Base-by-base conservation (phyloP, 2,329 filamentous ascomycete genomes). In the Colletotrichum sp. region DNA sequence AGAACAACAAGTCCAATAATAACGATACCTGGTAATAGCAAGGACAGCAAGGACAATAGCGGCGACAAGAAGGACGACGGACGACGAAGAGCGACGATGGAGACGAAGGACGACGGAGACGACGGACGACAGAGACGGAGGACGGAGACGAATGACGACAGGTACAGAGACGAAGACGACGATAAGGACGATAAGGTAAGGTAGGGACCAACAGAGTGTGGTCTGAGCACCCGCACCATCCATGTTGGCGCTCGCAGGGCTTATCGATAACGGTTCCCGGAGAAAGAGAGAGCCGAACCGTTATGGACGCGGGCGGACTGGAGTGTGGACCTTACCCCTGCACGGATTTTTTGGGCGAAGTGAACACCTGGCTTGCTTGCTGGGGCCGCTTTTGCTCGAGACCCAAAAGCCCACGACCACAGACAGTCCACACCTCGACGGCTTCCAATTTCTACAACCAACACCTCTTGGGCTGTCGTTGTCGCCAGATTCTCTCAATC, bases 281-380 rank as follows among this genome's bases (percentile, higher is more conserved):
- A 77, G 76, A 72, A 76, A 77, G 69, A 55, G 32, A 32, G 10
- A 64, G 66, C 73, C 73, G 76, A 70, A 63, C 28, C 49, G 16
- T 15, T 44, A 24, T 63, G 32, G 26, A 55, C 21, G 44, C 30
- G 57, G 28, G 63, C 62, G 55, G 63, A 69, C 57, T 52, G n/a
- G 44, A 21, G 44, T 21, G 44, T 52, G 44, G 44, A 52, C 70
- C 64, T 39, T 13, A 69, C 64, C 73, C 73, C 73, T 76, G 73
- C 70, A 75, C 49, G 66, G 72, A 24, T 60, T 76, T 77, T 71
- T 69, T 68, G 55, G 64, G 65, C 36, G 76, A 78, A 78, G 77
- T 72, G 77, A 78, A 78, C 77, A 78, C 77, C 77, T 78, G 77
- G 77, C 77, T 78, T 69, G 72, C 75, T 77, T 71, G 52, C 60